Evolutionary conservation across 192 early-diverging fungal genomes (phyloP), one percentile per base, ranked within the genome.

Genomic region (Entomortierella beljakovae): DNA sequence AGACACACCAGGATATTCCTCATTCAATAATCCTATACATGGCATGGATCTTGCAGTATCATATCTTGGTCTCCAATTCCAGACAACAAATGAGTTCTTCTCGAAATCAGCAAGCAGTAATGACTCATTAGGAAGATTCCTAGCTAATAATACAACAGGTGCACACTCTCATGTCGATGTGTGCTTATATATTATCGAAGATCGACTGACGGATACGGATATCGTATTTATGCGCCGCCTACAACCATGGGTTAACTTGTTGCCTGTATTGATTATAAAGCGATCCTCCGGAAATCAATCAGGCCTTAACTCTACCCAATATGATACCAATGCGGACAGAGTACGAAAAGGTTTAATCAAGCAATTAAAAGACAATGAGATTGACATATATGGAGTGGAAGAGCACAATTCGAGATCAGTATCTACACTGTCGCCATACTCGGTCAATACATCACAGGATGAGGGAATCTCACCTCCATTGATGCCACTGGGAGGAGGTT

Each of bases 151-250:
- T 23, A 37, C 48, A 8, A 74, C 71, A 25, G 71, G 71, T 6
- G 71, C 71, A 2, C 71, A 74, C 25, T 65, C 63, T 20, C 71
- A 74, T 66, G 71, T 74, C 13, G 71, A 74, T 35, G 46, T 33
- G 1, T 74, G 71, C 37, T 28, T 74, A 29, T 74, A 74, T 29
- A 37, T 74, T 6, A 66, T 74, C 29, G 63, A 74, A 28, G 71
- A 54, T 1, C 48, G 43, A 6, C 64, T 74, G 5, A 66, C 71
- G 25, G 57, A 65, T 13, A 8, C 23, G 18, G 71, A 74, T 57
- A 35, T 66, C 6, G 57, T 46, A 15, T 61, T 61, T 35, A 58
- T 74, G 63, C 54, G 46, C 3, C 63, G 71, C 9, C 48, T 74
- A n/a, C 71, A 74, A 38, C 22, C 64, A 4, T 66, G 43, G 57